Evolutionary conservation across 208 protist genomes (phyloP).

Genomic region (Jaenimonas drosophilae): DNA sequence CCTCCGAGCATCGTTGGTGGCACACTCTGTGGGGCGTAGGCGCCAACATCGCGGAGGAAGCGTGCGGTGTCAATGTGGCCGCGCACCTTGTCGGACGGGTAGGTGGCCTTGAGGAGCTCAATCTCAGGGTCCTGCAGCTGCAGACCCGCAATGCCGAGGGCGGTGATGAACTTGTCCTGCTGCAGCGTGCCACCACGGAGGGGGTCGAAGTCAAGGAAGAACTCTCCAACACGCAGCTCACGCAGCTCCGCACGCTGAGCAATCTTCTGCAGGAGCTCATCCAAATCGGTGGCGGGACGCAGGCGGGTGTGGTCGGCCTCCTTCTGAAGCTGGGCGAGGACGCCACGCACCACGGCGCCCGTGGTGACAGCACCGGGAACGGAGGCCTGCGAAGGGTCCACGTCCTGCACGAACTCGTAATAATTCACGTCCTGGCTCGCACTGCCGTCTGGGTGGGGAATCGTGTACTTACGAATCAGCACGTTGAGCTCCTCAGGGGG

Average conservation of each 20-base stretch:
- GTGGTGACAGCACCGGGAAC: not conserved
- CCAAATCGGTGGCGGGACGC: slow-evolving; percentile 14
- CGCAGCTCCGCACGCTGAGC: slow-evolving; percentile 37
- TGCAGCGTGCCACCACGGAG: slow-evolving; percentile 53
- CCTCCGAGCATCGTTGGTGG: not conserved
- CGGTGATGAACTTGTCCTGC: slow-evolving; percentile 41
- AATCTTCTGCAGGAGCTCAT: slow-evolving; percentile 36
- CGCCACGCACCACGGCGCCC: not conserved
- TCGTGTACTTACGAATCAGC: slow-evolving; percentile 69
- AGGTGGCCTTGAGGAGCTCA: slow-evolving; percentile 29
- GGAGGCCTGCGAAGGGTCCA: slow-evolving; percentile 41
- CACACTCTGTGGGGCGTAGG: slow-evolving; percentile 12
- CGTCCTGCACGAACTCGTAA: slow-evolving; percentile 80
- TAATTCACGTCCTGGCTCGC: slow-evolving; percentile 81
- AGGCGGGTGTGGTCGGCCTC: slow-evolving; percentile 1
- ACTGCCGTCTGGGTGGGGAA: slow-evolving; percentile 45
- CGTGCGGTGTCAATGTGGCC: slow-evolving; percentile 25
- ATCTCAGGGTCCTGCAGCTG: slow-evolving; percentile 30
- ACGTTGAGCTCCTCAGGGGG: slow-evolving; percentile 57
- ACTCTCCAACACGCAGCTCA: slow-evolving; percentile 48
- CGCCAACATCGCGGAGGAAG: slow-evolving; percentile 30
- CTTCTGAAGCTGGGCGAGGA: slow-evolving; percentile 4
- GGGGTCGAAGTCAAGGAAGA: slow-evolving; percentile 78
- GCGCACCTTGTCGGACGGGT: slow-evolving; percentile 7
- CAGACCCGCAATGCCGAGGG: slow-evolving; percentile 55